Evolutionary conservation across 345 rosid genomes (phyloP), one percentile per base, ranked within the genome.

Genomic region (Cardamine occulta): DNA sequence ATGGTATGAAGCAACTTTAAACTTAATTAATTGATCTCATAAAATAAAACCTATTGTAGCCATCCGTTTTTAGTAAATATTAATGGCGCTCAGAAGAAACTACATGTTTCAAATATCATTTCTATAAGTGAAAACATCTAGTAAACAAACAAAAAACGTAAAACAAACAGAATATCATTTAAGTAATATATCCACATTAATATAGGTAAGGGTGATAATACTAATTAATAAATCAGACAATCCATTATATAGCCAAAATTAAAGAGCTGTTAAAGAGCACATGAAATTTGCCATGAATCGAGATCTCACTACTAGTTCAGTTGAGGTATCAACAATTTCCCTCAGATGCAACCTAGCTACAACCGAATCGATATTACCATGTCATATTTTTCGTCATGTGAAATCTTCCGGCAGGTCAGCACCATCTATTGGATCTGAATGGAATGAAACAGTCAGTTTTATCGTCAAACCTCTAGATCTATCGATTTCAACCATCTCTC

Each of bases 21-120:
- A 65, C 37, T 45, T 55, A 7, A 56, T 23, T 23, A 44, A 42
- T 56, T 42, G 58, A 15, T 54, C 57, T 42, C 68, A 59, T 48
- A 1, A 67, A 26, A 67, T 34, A 14, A 67, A 26, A 37, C 35
- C 42, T 37, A 39, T 8, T 67, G 45, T 60, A 40, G 32, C 55
- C 28, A 19, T 10, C 35, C 2, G 11, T 29, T 29, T 29, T 37
- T 29, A 57, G 8, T 24, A n/a, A 28, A 3, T 6, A 34, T 24
- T 21, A 7, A 18, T 37, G 8, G 11, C 14, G 3, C 11, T 2
- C 14, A 35, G 4, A 52, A 72, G 29, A 74, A 47, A 52, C 8
- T 21, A 42, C 32, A 42, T 62, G 40, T 68, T 40, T 53, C n/a
- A 42, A 9, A 53, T 24, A 62, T 69, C n/a, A 62, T 15, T 39